Evolutionary conservation across 2,329 filamentous ascomycete species (phyloP).

Genomic region (Fusarium mangiferae): DNA sequence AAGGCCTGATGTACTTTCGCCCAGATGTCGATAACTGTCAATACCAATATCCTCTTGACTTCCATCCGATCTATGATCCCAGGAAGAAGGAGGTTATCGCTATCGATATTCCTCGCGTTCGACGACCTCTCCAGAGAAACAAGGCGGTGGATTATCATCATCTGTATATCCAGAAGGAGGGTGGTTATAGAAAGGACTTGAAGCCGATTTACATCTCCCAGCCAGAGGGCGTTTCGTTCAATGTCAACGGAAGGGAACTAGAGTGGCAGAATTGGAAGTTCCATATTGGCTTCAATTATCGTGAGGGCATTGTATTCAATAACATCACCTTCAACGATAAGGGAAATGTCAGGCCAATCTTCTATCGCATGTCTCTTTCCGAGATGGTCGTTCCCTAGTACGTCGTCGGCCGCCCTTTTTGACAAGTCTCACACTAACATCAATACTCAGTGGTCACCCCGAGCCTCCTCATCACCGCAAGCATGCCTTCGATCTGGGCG

Average conservation of each 20-base stretch:
- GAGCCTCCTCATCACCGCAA: conserved; percentile 84
- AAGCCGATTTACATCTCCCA: conserved; percentile 91
- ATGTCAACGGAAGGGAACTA: conserved; percentile 74
- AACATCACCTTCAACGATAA: conserved; percentile 93
- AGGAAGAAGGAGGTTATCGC: conserved; percentile 81
- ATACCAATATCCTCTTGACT: conserved; percentile 91
- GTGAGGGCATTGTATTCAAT: conserved; percentile 88
- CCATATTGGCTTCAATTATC: conserved; percentile 94
- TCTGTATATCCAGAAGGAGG: conserved; percentile 74
- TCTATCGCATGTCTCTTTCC: conserved; percentile 88
- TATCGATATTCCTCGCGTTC: conserved; percentile 83
- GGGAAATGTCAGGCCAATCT: conserved; percentile 78
- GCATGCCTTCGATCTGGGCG: conserved; percentile 82
- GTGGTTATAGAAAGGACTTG: conserved; percentile 80
- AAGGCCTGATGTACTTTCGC: conserved; percentile 97
- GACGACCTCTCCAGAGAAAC: conserved; percentile 75
- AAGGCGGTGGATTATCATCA: conserved; percentile 83
- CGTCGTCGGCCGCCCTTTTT: not conserved
- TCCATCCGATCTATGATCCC: conserved; percentile 90
- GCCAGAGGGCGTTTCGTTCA: conserved; percentile 89
- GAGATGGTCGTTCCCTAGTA: conserved; percentile 92
- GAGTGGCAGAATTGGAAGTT: conserved; percentile 95
- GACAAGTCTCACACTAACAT: not conserved
- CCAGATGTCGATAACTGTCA: conserved; percentile 87
- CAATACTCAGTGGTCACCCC: conserved; percentile 67